Conservation (phyloP, 2,329 filamentous ascomycete species). For the Phyllosticta citrichinensis region DNA sequence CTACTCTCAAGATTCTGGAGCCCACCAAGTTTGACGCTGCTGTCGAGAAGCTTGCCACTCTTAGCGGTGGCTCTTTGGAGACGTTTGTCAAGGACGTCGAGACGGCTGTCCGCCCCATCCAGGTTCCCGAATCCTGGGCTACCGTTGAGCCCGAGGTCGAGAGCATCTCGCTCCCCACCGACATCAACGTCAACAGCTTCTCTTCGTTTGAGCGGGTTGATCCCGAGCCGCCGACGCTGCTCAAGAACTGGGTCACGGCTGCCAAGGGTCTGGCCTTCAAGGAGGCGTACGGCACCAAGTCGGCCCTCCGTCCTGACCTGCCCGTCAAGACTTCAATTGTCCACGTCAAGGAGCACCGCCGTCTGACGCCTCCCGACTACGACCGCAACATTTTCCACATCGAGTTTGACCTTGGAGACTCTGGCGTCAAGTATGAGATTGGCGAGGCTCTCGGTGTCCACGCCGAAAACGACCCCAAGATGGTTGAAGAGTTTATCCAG, state of each 20-base stretch:
- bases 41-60: constrained; percentile 54
- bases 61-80: constrained; percentile 53
- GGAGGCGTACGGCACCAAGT: constrained; percentile 74
- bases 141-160: constrained; percentile 53
- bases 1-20: constrained; percentile 70
- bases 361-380: constrained; percentile 78
- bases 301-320: constrained; percentile 72
- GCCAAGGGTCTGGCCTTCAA: constrained; percentile 89
- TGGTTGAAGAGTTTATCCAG: constrained; percentile 77
- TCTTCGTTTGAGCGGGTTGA: constrained; percentile 68
- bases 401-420: constrained; percentile 88
- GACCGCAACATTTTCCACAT: constrained; percentile 99
- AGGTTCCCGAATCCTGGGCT: constrained; percentile 72
- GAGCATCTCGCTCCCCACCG: constrained; percentile 46
- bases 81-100: constrained; percentile 52
- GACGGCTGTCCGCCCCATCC: constrained; percentile 59
- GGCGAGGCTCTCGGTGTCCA: constrained; percentile 95
- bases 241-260: constrained; percentile 70
- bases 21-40: constrained; percentile 54
- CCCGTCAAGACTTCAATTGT: constrained; percentile 78
- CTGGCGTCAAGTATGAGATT: constrained; percentile 90
- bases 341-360: constrained; percentile 88
- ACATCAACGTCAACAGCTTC: constrained; percentile 73
- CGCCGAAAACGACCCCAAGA: constrained; percentile 74
- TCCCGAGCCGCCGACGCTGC: constrained; percentile 52